A percentile compares a stretch with the other conserved stretches of the same genome.
These are phyloP conservation scores for Endothia cerciana DNA, from an alignment of 2,329 filamentous ascomycete genomes.

Conservation along the genomic window DNA sequence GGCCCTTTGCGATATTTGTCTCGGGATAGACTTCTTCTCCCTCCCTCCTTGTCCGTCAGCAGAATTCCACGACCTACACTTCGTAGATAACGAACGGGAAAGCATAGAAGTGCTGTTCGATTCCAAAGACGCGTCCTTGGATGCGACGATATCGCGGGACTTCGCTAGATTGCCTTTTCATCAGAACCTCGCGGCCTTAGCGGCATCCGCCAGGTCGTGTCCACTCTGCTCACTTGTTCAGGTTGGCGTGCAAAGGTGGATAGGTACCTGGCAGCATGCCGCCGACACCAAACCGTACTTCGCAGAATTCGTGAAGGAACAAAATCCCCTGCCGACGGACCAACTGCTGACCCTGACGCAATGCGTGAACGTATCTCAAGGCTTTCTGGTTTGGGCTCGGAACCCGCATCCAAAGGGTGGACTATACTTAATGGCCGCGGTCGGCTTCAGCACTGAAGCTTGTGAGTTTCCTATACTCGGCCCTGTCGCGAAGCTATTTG, in stretches of 20 bases:
- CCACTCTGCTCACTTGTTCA: slow-evolving; percentile 13
- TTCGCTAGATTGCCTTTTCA: slow-evolving; percentile 3
- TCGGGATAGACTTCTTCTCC: not conserved
- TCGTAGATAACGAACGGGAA: not conserved
- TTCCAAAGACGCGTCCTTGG: not conserved
- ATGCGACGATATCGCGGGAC: not conserved
- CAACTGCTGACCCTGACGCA: slow-evolving; percentile 10
- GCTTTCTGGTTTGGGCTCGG: slow-evolving; percentile 14
- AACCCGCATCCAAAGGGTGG: not conserved
- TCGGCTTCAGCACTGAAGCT: slow-evolving; percentile 2
- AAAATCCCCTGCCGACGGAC: not conserved
- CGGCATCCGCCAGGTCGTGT: slow-evolving; percentile 6
- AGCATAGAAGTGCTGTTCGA: not conserved
- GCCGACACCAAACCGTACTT: not conserved
- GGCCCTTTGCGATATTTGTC: not conserved
- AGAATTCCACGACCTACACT: too few species aligned
- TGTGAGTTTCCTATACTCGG: not conserved
- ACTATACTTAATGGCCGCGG: slow-evolving; percentile 9
- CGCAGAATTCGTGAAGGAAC: too few species aligned
- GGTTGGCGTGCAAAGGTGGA: slow-evolving; percentile 3
- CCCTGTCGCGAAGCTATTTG: too few species aligned
- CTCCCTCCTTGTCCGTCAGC: too few species aligned
- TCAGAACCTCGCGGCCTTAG: slow-evolving; percentile 4
- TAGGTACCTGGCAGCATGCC: slow-evolving; percentile 9
- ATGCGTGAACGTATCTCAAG: not conserved